A percentile compares a stretch with the other conserved stretches of the same genome.
These are phyloP conservation scores for Thalassiosira gravida DNA, from an alignment of 352 stramenopile species.

Conservation along the genomic window DNA sequence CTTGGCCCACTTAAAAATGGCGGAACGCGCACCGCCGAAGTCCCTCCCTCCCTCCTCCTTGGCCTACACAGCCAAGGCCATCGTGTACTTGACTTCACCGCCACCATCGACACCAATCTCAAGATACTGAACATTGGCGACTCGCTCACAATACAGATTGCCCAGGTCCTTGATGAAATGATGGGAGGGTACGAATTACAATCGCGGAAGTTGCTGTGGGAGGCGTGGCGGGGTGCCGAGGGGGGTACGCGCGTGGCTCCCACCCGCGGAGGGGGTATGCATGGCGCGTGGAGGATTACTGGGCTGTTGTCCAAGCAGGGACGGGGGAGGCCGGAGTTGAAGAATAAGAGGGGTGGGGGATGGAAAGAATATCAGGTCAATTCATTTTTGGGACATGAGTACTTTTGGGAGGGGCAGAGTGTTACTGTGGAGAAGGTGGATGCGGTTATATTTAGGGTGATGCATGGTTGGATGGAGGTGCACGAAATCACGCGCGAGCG, in stretches of 20 bases:
- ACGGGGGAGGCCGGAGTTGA: slow-evolving; percentile 15
- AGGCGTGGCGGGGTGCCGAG: slow-evolving; percentile 46
- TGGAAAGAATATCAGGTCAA: slow-evolving; percentile 32
- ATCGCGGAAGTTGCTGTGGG: slow-evolving; percentile 34
- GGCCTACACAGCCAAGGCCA: background rate
- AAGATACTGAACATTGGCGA: slow-evolving; percentile 64
- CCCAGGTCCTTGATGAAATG: slow-evolving; percentile 62
- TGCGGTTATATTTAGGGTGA: slow-evolving; percentile 55
- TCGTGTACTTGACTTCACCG: slow-evolving; percentile 54
- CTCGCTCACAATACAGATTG: slow-evolving; percentile 60
- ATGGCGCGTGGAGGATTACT: slow-evolving; percentile 59
- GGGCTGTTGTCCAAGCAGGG: slow-evolving; percentile 50
- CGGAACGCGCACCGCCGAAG: slow-evolving; percentile 7
- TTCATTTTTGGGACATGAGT: slow-evolving; percentile 17
- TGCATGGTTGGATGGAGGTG: slow-evolving; percentile 57
- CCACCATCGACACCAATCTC: slow-evolving; percentile 50
- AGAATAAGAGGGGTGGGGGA: slow-evolving; percentile 41
- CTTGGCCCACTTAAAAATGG: slow-evolving; percentile 9
- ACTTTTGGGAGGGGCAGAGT: background rate
- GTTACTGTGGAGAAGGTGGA: slow-evolving; percentile 42
- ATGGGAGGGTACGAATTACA: slow-evolving; percentile 9
- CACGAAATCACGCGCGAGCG: slow-evolving; percentile 50
- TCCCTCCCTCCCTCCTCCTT: slow-evolving; percentile 22
- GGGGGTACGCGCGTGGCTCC: slow-evolving; percentile 35
- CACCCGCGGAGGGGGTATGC: slow-evolving; percentile 38